Percentiles rank a stretch among this genome's conserved stretches.
Conservation (phyloP, 208 protist genomes). For the Leishmania aethiopica region DNA sequence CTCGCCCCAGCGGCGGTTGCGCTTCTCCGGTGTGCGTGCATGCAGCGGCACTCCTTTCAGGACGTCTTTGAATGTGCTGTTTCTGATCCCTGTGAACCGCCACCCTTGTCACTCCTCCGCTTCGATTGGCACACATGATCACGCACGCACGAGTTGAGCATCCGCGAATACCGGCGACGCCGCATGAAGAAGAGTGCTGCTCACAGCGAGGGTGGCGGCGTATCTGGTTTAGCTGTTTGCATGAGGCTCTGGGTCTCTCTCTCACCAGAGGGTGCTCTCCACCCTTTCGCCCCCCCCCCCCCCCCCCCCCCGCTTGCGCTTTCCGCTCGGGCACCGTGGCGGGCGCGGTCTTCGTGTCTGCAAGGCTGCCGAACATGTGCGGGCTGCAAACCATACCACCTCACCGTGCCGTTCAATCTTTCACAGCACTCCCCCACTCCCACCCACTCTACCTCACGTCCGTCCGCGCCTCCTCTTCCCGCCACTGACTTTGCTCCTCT, state of each 20-base stretch:
- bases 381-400: not conserved
- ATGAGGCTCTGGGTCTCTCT: not conserved
- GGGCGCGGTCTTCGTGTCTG: not conserved
- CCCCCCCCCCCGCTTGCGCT: too few relatives aligned
- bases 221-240: not conserved
- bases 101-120: not conserved
- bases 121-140: not conserved
- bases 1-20: not conserved
- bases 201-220: not conserved
- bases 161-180: not conserved
- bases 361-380: not conserved
- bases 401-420: not conserved
- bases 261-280: not conserved
- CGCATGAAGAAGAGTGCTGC: not conserved
- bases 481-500: not conserved
- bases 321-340: not conserved
- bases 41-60: not conserved
- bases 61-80: not conserved
- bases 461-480: not conserved
- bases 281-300: too few relatives aligned
- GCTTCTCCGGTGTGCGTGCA: not conserved
- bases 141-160: not conserved
- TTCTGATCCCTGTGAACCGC: not conserved
- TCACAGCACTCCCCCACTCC: not conserved
- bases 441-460: not conserved